Percentiles rank a stretch among this genome's conserved stretches.
Conservation (phyloP, 495 filamentous ascomycete genomes). For the Coniosporium apollinis region DNA sequence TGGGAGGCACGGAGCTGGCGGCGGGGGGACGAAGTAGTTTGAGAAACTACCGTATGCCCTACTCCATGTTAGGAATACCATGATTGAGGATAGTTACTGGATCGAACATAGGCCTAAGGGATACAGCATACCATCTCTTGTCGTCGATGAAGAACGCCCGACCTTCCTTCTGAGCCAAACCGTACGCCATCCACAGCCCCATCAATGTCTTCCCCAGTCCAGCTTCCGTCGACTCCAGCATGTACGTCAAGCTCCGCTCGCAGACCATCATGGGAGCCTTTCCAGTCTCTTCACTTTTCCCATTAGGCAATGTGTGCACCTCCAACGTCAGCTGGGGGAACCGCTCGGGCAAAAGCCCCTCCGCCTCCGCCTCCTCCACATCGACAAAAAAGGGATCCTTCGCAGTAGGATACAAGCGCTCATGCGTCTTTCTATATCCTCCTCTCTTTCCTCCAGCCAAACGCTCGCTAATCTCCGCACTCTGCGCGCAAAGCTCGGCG, state of each 20-base stretch:
- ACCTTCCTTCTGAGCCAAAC: slow-evolving; percentile 49
- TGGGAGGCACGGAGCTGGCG: slow-evolving; percentile 36
- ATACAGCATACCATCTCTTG: slow-evolving; percentile 47
- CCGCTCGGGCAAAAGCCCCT: slow-evolving; percentile 34
- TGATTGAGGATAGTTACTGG: not conserved
- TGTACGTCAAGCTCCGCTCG: slow-evolving; percentile 48
- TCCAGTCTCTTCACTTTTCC: slow-evolving; percentile 14
- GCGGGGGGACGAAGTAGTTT: slow-evolving; percentile 46
- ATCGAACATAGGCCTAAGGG: not conserved
- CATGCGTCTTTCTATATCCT: slow-evolving; percentile 20
- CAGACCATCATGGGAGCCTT: slow-evolving; percentile 34
- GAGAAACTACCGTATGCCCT: slow-evolving; percentile 53
- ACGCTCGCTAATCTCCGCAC: slow-evolving; percentile 34
- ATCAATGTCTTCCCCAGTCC: slow-evolving; percentile 53
- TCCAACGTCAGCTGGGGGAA: slow-evolving; percentile 1
- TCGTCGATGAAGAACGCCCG: slow-evolving; percentile 63
- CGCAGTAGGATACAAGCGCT: slow-evolving; percentile 36
- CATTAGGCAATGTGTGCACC: slow-evolving; percentile 10
- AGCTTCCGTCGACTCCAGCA: slow-evolving; percentile 47
- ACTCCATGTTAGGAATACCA: not conserved
- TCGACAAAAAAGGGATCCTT: slow-evolving; percentile 50
- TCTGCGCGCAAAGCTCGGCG: slow-evolving; percentile 39
- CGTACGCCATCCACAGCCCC: slow-evolving; percentile 62
- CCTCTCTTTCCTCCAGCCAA: slow-evolving; percentile 29
- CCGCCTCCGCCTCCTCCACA: slow-evolving; percentile 41